Base-by-base conservation (phyloP, 1,284 basidiomycete species). In the Ganoderma resinaceum region DNA sequence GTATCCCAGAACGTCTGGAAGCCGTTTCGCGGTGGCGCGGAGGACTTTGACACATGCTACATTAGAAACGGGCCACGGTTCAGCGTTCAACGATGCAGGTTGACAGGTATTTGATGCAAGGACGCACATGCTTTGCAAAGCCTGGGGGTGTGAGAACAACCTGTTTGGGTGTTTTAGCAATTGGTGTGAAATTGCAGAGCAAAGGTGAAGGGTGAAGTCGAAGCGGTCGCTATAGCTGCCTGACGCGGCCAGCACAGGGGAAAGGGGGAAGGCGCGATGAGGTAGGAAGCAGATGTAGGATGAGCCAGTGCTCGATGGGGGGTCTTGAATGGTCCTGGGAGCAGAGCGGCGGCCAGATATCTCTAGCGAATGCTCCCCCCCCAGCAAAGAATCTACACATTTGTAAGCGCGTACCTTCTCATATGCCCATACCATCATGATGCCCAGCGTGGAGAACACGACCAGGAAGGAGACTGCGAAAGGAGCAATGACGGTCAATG, bases 381-480 rank as follows among this genome's bases (percentile, higher is more conserved):
- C 37, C n/a, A 23, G 23, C 7, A 38, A 20, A 26, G 18, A 20
- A 6, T n/a, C n/a, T 43, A n/a, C 37, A 65, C 9, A 31, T 49
- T 35, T 38, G 6, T 3, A 26, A 0, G 26, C 3, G 75, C 80
- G 60, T 66, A 92, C 92, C 84, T 86, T 89, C 23, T 84, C 69
- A 78, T 94, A 95, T 3, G 88, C 83, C 92, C 92, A 94, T 0
- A 89, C 65, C 82, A 89, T 87, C 87, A 93, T 90, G n/a, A 90
- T 71, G 63, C 85, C 89, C 18, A 94, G 75, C 2, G 91, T 70
- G 46, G 82, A 82, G 73, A 89, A 93, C 2, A 87, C 83, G 0
- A 85, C 81, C 37, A 93, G 75, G 59, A 90, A 83, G 0, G 82
- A 87, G 67, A 91, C 91, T 93, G 66, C 8, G 43, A 40, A 8